phyloP scores from a whole-genome alignment of 768 basidiomycete genomes.

The Naganishia onofrii region DNA sequence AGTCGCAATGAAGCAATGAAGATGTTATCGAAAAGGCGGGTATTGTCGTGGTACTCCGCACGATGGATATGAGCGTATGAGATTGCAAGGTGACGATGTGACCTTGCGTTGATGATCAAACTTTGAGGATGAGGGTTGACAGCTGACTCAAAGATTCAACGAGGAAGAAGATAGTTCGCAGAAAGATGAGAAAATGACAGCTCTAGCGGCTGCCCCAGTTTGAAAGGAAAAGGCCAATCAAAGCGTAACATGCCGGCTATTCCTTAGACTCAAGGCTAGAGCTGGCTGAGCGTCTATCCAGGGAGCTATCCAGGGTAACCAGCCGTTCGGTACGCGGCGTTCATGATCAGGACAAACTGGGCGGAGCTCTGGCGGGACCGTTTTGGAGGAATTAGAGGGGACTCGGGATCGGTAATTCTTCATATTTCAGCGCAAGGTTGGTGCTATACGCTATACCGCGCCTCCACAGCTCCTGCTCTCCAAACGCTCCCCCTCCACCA shows the following conservation, averaged over 20 bases:
- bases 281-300: not conserved
- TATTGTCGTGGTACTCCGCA: not conserved
- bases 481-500: too few species aligned
- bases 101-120: not conserved
- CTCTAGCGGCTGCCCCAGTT: not conserved
- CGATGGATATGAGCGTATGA: too few species aligned
- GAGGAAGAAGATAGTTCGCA: not conserved
- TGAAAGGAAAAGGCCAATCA: not conserved
- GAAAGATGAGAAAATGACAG: not conserved
- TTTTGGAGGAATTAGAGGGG: not conserved
- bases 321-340: not conserved
- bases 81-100: too few species aligned
- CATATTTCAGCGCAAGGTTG: too few species aligned
- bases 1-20: not conserved
- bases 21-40: not conserved
- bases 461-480: too few species aligned
- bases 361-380: not conserved
- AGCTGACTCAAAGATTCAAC: not conserved
- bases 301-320: too few species aligned
- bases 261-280: constrained; percentile 4
- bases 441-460: too few species aligned
- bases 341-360: too few species aligned
- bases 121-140: not conserved
- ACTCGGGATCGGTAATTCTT: too few species aligned
- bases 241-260: constrained; percentile 2